Evolutionary conservation across 1,139 yeast genomes (phyloP), one percentile per base, ranked within the genome.

Genomic region (Kodamaea derodonti): DNA sequence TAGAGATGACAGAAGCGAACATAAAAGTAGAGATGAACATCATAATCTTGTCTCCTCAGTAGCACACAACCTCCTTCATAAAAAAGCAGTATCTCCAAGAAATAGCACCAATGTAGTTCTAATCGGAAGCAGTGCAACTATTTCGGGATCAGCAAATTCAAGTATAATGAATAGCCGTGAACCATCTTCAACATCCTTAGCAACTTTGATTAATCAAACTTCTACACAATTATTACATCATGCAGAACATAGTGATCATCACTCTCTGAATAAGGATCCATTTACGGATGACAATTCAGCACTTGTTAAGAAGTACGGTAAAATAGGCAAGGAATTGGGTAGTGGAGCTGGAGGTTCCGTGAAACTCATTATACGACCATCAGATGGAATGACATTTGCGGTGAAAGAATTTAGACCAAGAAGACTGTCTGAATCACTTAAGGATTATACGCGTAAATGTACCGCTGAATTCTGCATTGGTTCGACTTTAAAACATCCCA

Each of bases 301-400:
- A 2, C 66, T 85, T 39, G 84, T 80, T 16, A 84, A 82, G 47
- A 85, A 90, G 55, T 94, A 92, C 59, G 95, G 95, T 41, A 85
- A 83, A 48, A 68, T 90, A 44, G 97, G 97, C 34, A 84, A 86
- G 46, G 82, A 85, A 41, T 67, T 94, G 46, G 99, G 98, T 20
- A 83, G 95, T 20, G 99, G 99, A 25, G 98, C 98, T 3, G 99
- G 98, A 31, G 99, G 99, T 4, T 84, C 95, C 1, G 99, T 94
- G 12, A 79, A 94, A 40, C 69, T 92, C 36, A 79, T 94, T 51
- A 80, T 78, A 36, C 75, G 97, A 43, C 80, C 92, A 3, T 72
- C 84, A 6, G 97, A 92, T 58, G 72, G 75, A 28, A 81, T 84
- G 38, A 80, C 95, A 1, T 92, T 92, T 65, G 99, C 99, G 0